Evolutionary conservation across 75 land plant genomes (phyloP), one percentile per base, ranked within the genome.

Genomic region (Larix kaempferi): DNA sequence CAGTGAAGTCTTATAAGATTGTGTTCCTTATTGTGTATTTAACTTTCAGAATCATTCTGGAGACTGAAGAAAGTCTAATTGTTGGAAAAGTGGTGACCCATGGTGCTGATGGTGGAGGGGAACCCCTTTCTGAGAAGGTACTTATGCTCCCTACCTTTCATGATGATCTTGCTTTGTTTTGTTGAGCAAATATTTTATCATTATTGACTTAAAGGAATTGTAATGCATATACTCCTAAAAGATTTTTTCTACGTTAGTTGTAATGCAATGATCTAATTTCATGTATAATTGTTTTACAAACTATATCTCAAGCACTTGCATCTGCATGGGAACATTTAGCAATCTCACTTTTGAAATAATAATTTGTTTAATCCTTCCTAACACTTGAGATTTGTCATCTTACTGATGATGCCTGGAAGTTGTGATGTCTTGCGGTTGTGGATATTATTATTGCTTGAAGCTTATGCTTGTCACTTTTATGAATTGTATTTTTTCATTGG

Each of bases 71-170:
- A 19, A 87, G 61, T 63, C 79, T 83, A 7, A 91, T 95, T 66
- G 94, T 89, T 56, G 90, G 85, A 64, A 95, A 89, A 77, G 96
- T 90, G 17, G 89, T 92, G 12, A 84, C 84, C 67, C 84, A 88
- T 44, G 89, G 90, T 57, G 71, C 86, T 22, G 98, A 91, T 83
- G 83, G 82, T 82, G 84, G 82, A 23, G 87, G 74, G 15, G 91
- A 87, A 4, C 89, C 97, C 2, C 80, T 95, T 29, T 87, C 96
- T 75, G 96, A 95, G 84, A 97, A 95, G 94, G 98, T 94, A 52
- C 57, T 14, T 6, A 19, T n/a, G 2, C 41, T 73, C 23, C 60
- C 56, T 29, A 8, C 23, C 13, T 41, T 58, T 17, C 23, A 29
- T 29, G 1, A 29, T 29, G 1, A 0, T 29, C 33, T n/a, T n/a